Conservation (phyloP, 345 rosid genomes). For the Isatis tinctoria region DNA sequence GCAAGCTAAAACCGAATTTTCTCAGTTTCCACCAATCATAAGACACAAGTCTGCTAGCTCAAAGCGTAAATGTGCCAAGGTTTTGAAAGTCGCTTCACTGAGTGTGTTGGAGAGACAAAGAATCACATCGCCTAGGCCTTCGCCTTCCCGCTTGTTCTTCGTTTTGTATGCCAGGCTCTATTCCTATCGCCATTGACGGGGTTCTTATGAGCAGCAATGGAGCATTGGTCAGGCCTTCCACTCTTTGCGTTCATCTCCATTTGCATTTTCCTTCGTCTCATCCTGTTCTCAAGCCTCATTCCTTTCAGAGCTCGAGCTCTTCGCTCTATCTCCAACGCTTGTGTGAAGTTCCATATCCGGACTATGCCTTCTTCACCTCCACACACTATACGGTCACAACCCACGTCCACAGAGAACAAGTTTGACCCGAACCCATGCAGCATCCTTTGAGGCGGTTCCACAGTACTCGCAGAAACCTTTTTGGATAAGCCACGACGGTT, state of each 20-base stretch:
- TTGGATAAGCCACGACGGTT: constrained; percentile 31
- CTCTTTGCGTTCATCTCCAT: constrained; percentile 61
- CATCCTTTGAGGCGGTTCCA: constrained; percentile 95
- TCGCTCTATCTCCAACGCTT: constrained; percentile 68
- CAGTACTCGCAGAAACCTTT: constrained; percentile 33
- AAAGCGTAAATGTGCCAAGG: not conserved
- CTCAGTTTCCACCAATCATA: not conserved
- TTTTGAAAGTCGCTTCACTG: not conserved
- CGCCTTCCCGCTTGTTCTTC: constrained; percentile 62
- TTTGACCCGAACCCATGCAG: constrained; percentile 72
- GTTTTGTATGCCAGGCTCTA: constrained; percentile 57
- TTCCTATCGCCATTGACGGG: constrained; percentile 48
- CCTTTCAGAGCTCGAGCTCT: constrained; percentile 62
- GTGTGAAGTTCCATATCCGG: constrained; percentile 84
- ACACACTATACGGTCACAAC: constrained; percentile 82
- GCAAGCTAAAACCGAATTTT: not conserved
- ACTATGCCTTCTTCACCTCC: constrained; percentile 90
- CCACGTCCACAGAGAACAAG: constrained; percentile 69
- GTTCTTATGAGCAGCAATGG: constrained; percentile 78
- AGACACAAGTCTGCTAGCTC: constrained; percentile 3
- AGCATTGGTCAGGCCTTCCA: constrained; percentile 53
- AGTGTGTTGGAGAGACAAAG: not conserved
- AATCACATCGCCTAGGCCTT: constrained; percentile 43
- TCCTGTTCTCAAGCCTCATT: constrained; percentile 69
- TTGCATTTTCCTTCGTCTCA: constrained; percentile 70